Evolutionary conservation across 257 asterid species (phyloP).

Genomic region (Solanum pinnatisectum): DNA sequence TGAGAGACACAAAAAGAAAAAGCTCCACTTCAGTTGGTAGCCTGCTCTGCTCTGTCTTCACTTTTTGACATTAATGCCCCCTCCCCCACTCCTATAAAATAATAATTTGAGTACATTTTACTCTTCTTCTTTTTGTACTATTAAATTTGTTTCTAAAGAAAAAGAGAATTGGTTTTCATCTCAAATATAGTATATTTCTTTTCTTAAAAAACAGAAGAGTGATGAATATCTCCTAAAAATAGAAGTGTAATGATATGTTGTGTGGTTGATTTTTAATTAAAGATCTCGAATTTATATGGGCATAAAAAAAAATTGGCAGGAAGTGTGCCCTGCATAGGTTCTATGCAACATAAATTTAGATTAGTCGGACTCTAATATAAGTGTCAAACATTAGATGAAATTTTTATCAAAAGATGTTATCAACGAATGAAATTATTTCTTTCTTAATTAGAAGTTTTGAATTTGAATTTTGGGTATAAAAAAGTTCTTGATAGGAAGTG

Average conservation of each 20-base stretch:
- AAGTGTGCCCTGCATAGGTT: background rate
- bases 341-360: no score
- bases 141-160: background rate
- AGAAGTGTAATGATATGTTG: background rate
- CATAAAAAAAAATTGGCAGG: no score
- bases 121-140: background rate
- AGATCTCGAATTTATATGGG: no score
- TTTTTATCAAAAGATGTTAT: no score
- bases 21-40: conserved; percentile 4
- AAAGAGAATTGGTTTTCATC: background rate
- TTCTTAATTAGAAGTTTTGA: no score
- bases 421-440: no score
- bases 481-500: no score
- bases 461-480: no score
- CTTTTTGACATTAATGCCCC: background rate
- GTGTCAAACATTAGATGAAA: no score
- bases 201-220: background rate
- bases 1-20: conserved; percentile 2
- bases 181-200: background rate
- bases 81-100: background rate
- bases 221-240: background rate
- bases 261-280: background rate
- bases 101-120: background rate
- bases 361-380: no score
- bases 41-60: background rate